phyloP scores from a whole-genome alignment of 306 rosid species.

The Morella rubra region DNA sequence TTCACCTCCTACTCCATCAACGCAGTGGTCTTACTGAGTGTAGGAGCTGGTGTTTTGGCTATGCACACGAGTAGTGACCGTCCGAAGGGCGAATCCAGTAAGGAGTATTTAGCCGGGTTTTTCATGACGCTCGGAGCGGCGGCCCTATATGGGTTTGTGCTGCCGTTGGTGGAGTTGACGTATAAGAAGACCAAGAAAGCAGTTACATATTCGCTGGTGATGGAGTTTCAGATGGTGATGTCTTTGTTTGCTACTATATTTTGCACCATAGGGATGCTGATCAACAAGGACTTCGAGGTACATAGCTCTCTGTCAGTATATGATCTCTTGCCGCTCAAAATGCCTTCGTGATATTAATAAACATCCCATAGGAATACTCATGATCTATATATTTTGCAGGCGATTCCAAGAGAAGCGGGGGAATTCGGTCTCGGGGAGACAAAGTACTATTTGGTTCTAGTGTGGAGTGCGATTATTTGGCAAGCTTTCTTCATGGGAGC shows the following conservation, averaged over 20 bases:
- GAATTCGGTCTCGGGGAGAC: slow-evolving; percentile 54
- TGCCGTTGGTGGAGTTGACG: slow-evolving; percentile 72
- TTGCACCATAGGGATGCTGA: slow-evolving; percentile 70
- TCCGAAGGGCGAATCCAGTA: slow-evolving; percentile 56
- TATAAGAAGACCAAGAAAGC: slow-evolving; percentile 56
- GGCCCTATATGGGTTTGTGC: slow-evolving; percentile 59
- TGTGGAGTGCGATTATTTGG: slow-evolving; percentile 55
- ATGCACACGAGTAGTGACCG: slow-evolving; percentile 62
- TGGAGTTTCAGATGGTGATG: slow-evolving; percentile 83
- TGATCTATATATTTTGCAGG: slow-evolving; percentile 46
- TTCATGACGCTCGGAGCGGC: slow-evolving; percentile 69
- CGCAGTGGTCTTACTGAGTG: slow-evolving; percentile 55
- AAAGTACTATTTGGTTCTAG: slow-evolving; percentile 55
- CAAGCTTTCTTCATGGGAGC: slow-evolving; percentile 77
- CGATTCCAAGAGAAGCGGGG: slow-evolving; percentile 64
- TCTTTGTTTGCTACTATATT: slow-evolving; percentile 62
- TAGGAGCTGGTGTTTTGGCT: slow-evolving; percentile 64
- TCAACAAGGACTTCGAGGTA: slow-evolving; percentile 80
- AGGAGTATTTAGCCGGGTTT: slow-evolving; percentile 57
- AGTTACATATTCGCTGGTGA: slow-evolving; percentile 59
- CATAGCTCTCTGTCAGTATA: background rate
- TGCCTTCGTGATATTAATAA: too few relatives aligned
- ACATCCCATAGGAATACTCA: too few relatives aligned
- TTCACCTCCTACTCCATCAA: slow-evolving; percentile 62
- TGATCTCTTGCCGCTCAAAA: too few relatives aligned